Base-by-base conservation (phyloP, 2,329 filamentous ascomycete species). In the Orbilia blumenaviensis region DNA sequence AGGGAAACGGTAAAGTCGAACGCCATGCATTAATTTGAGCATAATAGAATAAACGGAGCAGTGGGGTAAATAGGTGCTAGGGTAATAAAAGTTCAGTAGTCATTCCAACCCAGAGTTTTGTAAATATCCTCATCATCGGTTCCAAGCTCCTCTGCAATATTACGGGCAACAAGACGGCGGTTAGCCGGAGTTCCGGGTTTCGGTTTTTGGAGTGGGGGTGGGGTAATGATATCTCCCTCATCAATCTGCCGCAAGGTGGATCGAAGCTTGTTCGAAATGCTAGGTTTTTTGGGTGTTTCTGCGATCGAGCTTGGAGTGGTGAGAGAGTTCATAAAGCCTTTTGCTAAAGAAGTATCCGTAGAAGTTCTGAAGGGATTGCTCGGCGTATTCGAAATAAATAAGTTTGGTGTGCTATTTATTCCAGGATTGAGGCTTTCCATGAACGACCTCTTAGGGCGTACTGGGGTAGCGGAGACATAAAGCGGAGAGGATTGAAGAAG, bases 41-140 rank as follows among this genome's bases (percentile, higher is more conserved):
- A 7, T 12, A 48, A 18, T 32, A 3, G 25, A 10, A 18, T n/a
- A 1, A 14, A 44, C 6, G 16, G 16, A 42, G 21, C 14, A 2
- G 21, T 27, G 2, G 21, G 14, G 44, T 14, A 3, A 23, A 10
- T 32, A n/a, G n/a, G 29, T 27, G 1, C 18, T 6, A n/a, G 21
- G 46, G 7, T 10, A 27, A 5, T 3, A 21, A 10, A 12, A 2
- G 5, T n/a, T 44, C 12, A 61, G 41, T 77, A 58, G 44, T 63
- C 36, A 63, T 74, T 61, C 82, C 82, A 83, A 60, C 82, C 82
- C 27, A 83, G 78, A 6, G 77, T 66, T 64, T 82, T 80, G 75
- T 83, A 83, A 36, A 83, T 82, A 38, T 79, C 81, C 9, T 80
- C 67, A 32, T 80, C 79, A 36, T 76, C 77, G 18, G 66, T 66